Base-by-base conservation (phyloP, 306 rosid genomes). In the Prunus salicina region DNA sequence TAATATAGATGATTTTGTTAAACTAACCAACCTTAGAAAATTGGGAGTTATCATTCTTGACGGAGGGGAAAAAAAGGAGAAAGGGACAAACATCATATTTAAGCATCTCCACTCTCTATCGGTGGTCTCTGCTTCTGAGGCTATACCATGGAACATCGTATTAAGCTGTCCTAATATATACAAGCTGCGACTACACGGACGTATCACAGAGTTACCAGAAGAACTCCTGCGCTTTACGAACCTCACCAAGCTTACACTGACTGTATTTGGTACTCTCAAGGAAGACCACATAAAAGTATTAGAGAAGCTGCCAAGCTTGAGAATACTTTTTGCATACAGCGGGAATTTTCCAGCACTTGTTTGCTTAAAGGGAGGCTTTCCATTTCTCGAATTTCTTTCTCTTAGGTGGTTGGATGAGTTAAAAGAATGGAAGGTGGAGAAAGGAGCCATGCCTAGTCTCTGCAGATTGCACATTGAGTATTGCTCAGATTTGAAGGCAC, bases 241-340 rank as follows among this genome's bases (percentile, higher is more conserved):
- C 27, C 76, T 84, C 52, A 55, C 83, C 12, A 83, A 89, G 78
- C 72, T 85, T 30, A 74, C 75, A 50, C 57, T 85, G 47, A 70
- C 64, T 79, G 82, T 83, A 13, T 0, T 24, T 58, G 13, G 24
- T 58, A 4, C 4, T 28, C 83, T 84, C 50, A 68, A 51, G 22
- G 79, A 77, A 43, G 84, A 83, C 20, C 86, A 85, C 30, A 84
- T 84, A 86, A 73, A 67, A 16, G 68, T 57, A 65, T 51, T 89
- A 50, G 86, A 74, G 71, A 79, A 75, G 83, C 86, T 85, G 63
- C 88, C 84, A 27, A 76, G 77, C 69, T 79, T 89, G 76, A 87
- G 76, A 78, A 74, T 78, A 51, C 57, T 89, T 9, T 76, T 32
- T n/a, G 27, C 12, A n/a, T 0, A 10, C 0, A 1, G 0, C 20